Conservation (phyloP, 2,329 filamentous ascomycete genomes). For the Beauveria caledonica region DNA sequence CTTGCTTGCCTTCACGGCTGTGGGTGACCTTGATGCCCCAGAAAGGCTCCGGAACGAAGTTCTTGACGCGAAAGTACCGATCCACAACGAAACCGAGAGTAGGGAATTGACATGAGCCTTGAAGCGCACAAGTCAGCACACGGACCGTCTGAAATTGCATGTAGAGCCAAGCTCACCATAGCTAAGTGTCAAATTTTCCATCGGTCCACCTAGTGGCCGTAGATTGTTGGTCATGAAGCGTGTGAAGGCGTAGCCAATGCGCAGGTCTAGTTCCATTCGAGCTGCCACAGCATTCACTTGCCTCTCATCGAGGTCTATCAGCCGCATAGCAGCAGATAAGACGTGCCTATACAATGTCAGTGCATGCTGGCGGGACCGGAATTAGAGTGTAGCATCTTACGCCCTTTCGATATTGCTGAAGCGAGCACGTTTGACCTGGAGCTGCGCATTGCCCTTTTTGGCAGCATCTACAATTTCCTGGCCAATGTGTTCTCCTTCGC, state of each 20-base stretch:
- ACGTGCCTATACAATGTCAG: conserved; percentile 57
- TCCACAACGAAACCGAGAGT: conserved; percentile 96
- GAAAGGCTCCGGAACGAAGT: conserved; percentile 86
- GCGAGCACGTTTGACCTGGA: conserved; percentile 75
- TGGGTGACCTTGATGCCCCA: conserved; percentile 88
- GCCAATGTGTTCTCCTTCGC: conserved; percentile 94
- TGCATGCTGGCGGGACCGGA: neutral
- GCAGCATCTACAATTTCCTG: conserved; percentile 82
- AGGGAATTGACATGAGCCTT: conserved; percentile 82
- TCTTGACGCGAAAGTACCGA: conserved; percentile 85
- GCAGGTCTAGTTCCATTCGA: conserved; percentile 84
- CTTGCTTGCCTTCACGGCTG: conserved; percentile 65
- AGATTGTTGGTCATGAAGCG: conserved; percentile 75
- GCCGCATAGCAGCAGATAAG: conserved; percentile 68
- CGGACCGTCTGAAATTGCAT: neutral
- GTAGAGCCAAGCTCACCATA: conserved; percentile 52
- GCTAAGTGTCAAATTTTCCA: conserved; percentile 62
- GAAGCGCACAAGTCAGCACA: conserved; percentile 23
- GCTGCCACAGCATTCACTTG: conserved; percentile 84
- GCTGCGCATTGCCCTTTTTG: conserved; percentile 58
- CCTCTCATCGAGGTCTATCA: conserved; percentile 70
- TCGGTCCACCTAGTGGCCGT: conserved; percentile 58
- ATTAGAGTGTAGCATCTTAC: conserved; percentile 37
- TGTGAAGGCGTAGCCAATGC: conserved; percentile 89
- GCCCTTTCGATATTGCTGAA: conserved; percentile 96